Conservation (phyloP, 2,329 filamentous ascomycete species). For the Fusarium zealandicum region DNA sequence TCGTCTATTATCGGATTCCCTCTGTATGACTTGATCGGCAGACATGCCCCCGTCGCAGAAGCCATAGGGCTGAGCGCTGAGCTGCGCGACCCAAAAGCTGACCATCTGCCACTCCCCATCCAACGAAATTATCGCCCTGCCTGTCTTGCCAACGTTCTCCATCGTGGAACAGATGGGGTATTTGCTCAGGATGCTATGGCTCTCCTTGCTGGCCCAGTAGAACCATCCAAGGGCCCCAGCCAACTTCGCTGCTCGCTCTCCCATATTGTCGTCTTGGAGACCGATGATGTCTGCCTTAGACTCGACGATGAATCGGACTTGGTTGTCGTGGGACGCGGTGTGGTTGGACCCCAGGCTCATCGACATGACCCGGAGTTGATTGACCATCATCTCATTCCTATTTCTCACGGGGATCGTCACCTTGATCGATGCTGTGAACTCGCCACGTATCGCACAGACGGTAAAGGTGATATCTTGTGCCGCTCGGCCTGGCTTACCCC, state of each 20-base stretch:
- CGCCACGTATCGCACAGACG: conserved; percentile 39
- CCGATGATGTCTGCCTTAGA: conserved; percentile 46
- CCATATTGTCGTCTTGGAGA: conserved; percentile 45
- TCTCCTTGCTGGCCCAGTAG: conserved; percentile 41
- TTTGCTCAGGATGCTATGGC: conserved; percentile 46
- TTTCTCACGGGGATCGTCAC: conserved; percentile 45
- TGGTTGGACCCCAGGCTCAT: conserved; percentile 51
- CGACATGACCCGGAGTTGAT: conserved; percentile 45
- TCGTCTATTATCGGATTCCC: conserved; percentile 46
- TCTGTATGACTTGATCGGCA: conserved; percentile 43
- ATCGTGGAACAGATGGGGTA: conserved; percentile 46
- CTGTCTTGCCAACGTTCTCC: conserved; percentile 24
- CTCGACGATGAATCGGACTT: conserved; percentile 44
- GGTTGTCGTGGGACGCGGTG: conserved; percentile 47
- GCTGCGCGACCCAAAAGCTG: conserved; percentile 46
- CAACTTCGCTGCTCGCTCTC: conserved; percentile 41
- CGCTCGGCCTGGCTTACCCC: conserved; percentile 41
- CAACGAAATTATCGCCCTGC: conserved; percentile 44
- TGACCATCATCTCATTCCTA: conserved; percentile 39
- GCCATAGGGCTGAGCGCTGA: conserved; percentile 49
- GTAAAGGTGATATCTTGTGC: conserved; percentile 30
- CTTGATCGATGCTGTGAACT: conserved; percentile 33
- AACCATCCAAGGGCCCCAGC: conserved; percentile 49
- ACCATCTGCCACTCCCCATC: conserved; percentile 42
- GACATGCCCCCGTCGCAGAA: conserved; percentile 49